phyloP scores from a whole-genome alignment of 1,139 yeast genomes.

The Suhomyces coccinellae region DNA sequence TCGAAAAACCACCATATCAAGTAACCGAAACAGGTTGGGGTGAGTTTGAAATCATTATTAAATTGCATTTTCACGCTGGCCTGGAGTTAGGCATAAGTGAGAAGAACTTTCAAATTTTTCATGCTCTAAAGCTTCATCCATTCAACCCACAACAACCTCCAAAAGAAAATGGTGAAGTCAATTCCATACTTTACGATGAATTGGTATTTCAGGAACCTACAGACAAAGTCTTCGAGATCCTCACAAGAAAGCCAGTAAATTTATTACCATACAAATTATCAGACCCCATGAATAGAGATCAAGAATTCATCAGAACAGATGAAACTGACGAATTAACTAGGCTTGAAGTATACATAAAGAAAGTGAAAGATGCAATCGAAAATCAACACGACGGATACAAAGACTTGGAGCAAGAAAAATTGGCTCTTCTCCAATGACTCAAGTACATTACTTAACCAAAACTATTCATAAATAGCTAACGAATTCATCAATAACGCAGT shows the following conservation, averaged over 20 bases:
- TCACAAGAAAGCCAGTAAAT: constrained; percentile 76
- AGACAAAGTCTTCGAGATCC: constrained; percentile 74
- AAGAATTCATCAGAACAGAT: constrained; percentile 44
- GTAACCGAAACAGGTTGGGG: constrained; percentile 99
- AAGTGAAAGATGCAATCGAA: constrained; percentile 60
- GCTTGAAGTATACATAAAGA: constrained; percentile 62
- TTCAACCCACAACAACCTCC: constrained; percentile 55
- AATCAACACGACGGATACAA: constrained; percentile 51
- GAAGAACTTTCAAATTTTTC: constrained; percentile 82
- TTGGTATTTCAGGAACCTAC: constrained; percentile 96
- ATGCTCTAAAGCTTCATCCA: constrained; percentile 89
- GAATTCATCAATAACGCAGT: constrained; percentile 25
- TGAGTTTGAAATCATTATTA: constrained; percentile 89
- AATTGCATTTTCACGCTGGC: constrained; percentile 80
- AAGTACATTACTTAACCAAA: not conserved
- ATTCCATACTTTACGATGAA: constrained; percentile 83
- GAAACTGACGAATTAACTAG: constrained; percentile 82
- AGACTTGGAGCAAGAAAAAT: constrained; percentile 50
- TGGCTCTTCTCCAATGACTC: constrained; percentile 39
- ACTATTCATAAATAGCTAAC: constrained; percentile 13
- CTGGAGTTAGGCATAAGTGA: constrained; percentile 68
- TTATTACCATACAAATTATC: constrained; percentile 61
- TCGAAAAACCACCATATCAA: constrained; percentile 90
- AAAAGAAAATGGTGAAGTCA: constrained; percentile 48
- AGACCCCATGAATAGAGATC: constrained; percentile 43